phyloP scores from a whole-genome alignment of 805 yeast species.

The Suhomyces xylopsoci region DNA sequence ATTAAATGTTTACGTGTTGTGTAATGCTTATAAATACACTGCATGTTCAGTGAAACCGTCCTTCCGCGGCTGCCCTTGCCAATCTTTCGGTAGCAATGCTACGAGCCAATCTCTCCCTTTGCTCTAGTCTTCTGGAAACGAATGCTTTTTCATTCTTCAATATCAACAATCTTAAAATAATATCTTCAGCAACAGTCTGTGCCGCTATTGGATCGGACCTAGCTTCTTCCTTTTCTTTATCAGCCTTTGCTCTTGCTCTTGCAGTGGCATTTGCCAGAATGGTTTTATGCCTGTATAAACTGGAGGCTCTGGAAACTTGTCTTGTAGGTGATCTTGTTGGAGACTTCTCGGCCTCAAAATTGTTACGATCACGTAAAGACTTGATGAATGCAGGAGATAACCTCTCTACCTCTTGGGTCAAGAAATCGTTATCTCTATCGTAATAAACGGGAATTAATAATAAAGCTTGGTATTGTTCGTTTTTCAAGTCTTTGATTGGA shows the following conservation, averaged over 20 bases:
- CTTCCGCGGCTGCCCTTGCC: constrained; percentile 47
- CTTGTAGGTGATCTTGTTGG: constrained; percentile 1
- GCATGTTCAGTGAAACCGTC: constrained; percentile 18
- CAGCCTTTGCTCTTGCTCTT: constrained; percentile 44
- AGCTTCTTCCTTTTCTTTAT: constrained; percentile 17
- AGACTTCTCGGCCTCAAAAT: constrained; percentile 26
- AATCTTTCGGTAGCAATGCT: constrained; percentile 53
- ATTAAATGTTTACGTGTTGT: not conserved
- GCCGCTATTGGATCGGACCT: constrained; percentile 42
- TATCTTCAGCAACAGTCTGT: constrained; percentile 54
- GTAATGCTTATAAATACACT: too few species aligned
- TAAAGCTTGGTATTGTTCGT: constrained; percentile 61
- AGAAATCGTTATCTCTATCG: constrained; percentile 44
- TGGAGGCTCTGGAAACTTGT: constrained; percentile 33
- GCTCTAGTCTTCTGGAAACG: constrained; percentile 58
- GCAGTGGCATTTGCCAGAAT: constrained; percentile 71
- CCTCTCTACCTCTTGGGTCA: constrained; percentile 58
- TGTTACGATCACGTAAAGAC: constrained; percentile 47
- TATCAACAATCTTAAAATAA: constrained; percentile 67
- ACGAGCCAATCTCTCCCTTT: constrained; percentile 57
- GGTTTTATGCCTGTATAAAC: constrained; percentile 62
- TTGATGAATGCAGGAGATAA: constrained; percentile 53
- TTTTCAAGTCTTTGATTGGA: constrained; percentile 58
- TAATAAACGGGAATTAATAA: constrained; percentile 64
- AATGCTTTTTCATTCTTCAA: constrained; percentile 60